Evolutionary conservation across 371 early-diverging fungal species (phyloP).

Genomic region (Gilbertella persicaria): DNA sequence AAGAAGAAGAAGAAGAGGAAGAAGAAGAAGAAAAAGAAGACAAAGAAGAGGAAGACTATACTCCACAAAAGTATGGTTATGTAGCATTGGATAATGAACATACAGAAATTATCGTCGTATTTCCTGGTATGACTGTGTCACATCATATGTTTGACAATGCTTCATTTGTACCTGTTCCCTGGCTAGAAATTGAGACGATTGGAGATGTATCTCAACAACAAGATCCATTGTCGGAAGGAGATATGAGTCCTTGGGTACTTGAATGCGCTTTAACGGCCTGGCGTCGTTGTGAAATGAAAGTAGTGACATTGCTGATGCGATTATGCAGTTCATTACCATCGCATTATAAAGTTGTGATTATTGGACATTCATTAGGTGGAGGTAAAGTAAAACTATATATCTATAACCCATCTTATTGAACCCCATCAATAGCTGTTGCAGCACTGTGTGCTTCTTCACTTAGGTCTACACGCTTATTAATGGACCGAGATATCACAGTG

Average conservation of each 20-base stretch:
- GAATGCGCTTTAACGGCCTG: constrained; percentile 41
- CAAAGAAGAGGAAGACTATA: neutral
- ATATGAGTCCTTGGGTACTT: constrained; percentile 30
- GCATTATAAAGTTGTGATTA: constrained; percentile 39
- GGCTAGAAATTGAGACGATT: constrained; percentile 28
- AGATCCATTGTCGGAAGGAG: constrained; percentile 8
- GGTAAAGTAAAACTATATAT: constrained; percentile 21
- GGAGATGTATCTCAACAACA: too few relatives aligned
- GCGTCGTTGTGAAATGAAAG: constrained; percentile 41
- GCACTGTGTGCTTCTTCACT: constrained; percentile 43
- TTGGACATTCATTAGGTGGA: constrained; percentile 40
- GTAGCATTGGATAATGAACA: constrained; percentile 38
- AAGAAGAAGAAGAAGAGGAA: constrained; percentile 7
- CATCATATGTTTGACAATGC: constrained; percentile 26
- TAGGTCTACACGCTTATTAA: constrained; percentile 32
- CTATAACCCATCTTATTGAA: neutral
- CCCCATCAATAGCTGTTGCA: constrained; percentile 28
- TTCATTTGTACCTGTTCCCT: constrained; percentile 32
- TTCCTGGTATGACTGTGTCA: constrained; percentile 34
- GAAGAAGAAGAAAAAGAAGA: constrained; percentile 8
- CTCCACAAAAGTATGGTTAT: constrained; percentile 28
- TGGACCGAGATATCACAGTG: constrained; percentile 29
- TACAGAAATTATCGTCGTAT: constrained; percentile 37
- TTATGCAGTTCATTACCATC: constrained; percentile 28
- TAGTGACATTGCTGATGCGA: constrained; percentile 43